Base-by-base conservation (phyloP, 2,329 filamentous ascomycete genomes). In the Fusarium goolgardi region DNA sequence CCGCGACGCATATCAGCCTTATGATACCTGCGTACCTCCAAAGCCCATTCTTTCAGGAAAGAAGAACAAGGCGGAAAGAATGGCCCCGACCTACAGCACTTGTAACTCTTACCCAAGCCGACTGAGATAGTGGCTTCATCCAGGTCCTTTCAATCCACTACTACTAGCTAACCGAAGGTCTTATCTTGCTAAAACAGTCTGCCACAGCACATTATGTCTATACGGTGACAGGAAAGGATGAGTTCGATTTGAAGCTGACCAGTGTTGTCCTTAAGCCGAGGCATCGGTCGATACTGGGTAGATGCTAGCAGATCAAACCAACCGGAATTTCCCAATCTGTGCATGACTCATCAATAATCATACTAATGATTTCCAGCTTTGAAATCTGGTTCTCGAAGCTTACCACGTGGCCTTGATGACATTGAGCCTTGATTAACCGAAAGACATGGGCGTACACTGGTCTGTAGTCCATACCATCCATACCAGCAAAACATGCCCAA, bases 1-100 rank as follows among this genome's bases (percentile, higher is more conserved):
- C 65, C 65, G 65, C 6, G 4, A 21, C 21, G 15, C 27, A 39
- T 9, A 20, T 31, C 20, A 55, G 44, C 31, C 44, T 29, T 43
- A 15, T 15, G 13, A 10, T 16, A 16, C 13, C 7, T 31, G 21
- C 1, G 12, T n/a, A 16, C 16, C 6, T 25, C 21, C 1, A 3
- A 18, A 0, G 8, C 10, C 13, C 20, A 5, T 18, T 16, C 13
- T 15, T n/a, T 10, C 4, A 18, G 3, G 6, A 15, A 21, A 16
- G 3, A 6, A 9, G 16, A 5, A 27, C 25, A 27, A 27, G 7
- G 15, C 9, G 12, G 6, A n/a, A 4, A 7, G 31, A 31, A 20
- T 37, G 1, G 2, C 16, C 5, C 3, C n/a, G 4, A 39, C 6
- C 6, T 32, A 21, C 3, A 34, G 29, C 20, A 2, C 6, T 13